phyloP scores from a whole-genome alignment of 2,329 filamentous ascomycete species.

The Clonostachys chloroleuca region DNA sequence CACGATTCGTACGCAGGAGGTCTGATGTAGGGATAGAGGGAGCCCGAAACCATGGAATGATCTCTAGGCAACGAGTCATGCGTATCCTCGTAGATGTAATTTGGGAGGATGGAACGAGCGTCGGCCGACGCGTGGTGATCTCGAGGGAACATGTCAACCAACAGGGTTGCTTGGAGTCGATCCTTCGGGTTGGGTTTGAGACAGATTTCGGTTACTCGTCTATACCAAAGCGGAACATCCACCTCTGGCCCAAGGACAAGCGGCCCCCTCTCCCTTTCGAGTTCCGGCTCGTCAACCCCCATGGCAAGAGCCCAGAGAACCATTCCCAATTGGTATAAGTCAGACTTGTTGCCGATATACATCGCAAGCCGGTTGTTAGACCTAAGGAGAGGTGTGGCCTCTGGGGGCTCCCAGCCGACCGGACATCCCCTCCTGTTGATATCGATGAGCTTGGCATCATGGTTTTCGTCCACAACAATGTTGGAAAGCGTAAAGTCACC shows the following conservation, averaged over 20 bases:
- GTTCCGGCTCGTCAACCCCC: conserved; percentile 86
- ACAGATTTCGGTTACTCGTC: conserved; percentile 70
- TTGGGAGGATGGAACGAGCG: conserved; percentile 21
- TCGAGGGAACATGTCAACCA: conserved; percentile 65
- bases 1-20: conserved; percentile 32
- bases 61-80: too few relatives aligned
- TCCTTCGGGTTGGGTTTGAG: conserved; percentile 69
- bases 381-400: conserved; percentile 79
- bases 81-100: conserved; percentile 17
- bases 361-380: conserved; percentile 88
- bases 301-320: conserved; percentile 89
- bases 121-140: background rate
- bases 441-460: conserved; percentile 94
- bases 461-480: conserved; percentile 82
- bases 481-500: conserved; percentile 97
- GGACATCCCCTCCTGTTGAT: conserved; percentile 97
- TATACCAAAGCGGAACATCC: conserved; percentile 75
- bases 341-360: conserved; percentile 97
- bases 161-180: conserved; percentile 67
- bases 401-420: conserved; percentile 95
- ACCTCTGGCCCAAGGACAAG: conserved; percentile 53
- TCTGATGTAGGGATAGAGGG: conserved; percentile 27
- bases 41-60: conserved; percentile 3
- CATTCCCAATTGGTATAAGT: conserved; percentile 95
- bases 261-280: conserved; percentile 66